phyloP scores from a whole-genome alignment of 2,329 filamentous ascomycete genomes.

The Huntiella decipiens region DNA sequence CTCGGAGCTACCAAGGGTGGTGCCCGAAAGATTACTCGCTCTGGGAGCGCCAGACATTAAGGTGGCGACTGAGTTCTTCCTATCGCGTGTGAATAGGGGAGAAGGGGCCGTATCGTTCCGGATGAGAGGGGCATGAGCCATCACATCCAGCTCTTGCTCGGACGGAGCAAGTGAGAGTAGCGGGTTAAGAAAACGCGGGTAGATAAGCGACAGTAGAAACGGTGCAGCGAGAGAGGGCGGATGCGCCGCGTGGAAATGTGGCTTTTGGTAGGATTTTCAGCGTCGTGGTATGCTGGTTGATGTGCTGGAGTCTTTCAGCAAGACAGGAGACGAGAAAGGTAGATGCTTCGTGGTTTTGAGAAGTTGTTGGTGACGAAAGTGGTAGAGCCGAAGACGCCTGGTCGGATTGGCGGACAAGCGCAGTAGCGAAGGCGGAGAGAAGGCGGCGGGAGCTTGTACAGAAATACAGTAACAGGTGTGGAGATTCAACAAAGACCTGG shows the following conservation, averaged over 20 bases:
- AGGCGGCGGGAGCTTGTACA: background rate
- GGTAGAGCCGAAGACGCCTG: background rate
- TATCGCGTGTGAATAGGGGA: conserved; percentile 31
- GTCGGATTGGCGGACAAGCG: background rate
- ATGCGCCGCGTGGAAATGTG: conserved; percentile 10
- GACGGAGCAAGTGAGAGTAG: conserved; percentile 6
- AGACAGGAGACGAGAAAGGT: background rate
- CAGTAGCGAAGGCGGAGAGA: conserved; percentile 1
- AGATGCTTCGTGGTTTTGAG: background rate
- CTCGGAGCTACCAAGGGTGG: conserved; percentile 34
- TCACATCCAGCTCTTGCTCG: conserved; percentile 16
- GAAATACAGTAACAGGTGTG: background rate
- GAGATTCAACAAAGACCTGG: background rate
- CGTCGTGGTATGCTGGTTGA: background rate
- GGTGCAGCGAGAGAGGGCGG: background rate
- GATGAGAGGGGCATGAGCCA: conserved; percentile 41
- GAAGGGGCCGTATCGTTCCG: conserved; percentile 39
- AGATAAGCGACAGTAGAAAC: background rate
- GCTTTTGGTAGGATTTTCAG: conserved; percentile 2
- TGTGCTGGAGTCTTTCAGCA: background rate
- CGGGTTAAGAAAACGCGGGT: conserved; percentile 1
- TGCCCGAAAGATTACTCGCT: conserved; percentile 43
- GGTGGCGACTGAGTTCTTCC: conserved; percentile 25
- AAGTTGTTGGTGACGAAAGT: background rate
- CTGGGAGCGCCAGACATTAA: conserved; percentile 35